Percentiles rank a stretch among this genome's conserved stretches.
phyloP scores from a whole-genome alignment of 306 rosid genomes.

The Begonia fuchsioides region DNA sequence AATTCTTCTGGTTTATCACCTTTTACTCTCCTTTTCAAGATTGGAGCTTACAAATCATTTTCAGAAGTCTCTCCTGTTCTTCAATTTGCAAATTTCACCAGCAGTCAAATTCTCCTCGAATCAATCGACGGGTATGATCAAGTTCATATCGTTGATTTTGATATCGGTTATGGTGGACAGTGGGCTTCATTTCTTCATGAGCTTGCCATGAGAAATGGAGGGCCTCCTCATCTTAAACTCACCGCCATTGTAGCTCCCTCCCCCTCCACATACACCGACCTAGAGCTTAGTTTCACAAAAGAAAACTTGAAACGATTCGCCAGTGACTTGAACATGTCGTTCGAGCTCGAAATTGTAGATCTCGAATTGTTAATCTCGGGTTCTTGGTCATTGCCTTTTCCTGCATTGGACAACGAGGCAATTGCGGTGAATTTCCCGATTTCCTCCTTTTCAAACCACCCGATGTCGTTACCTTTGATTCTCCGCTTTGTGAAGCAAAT shows the following conservation, averaged over 20 bases:
- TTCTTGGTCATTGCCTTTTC: conserved; percentile 17
- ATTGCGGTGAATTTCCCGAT: conserved; percentile 31
- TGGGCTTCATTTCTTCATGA: conserved; percentile 43
- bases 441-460: conserved; percentile 22
- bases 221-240: conserved; percentile 20
- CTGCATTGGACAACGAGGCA: conserved; percentile 17
- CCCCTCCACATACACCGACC: conserved; percentile 15
- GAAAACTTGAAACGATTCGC: conserved; percentile 32
- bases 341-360: conserved; percentile 30
- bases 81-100: conserved; percentile 35
- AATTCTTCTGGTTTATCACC: conserved; percentile 21
- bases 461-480: conserved; percentile 21
- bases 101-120: conserved; percentile 33
- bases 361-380: conserved; percentile 21
- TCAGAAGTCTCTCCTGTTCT: conserved; percentile 30
- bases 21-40: conserved; percentile 31
- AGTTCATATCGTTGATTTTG: conserved; percentile 34
- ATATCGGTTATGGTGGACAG: conserved; percentile 35
- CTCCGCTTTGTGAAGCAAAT: conserved; percentile 29
- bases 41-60: conserved; percentile 36
- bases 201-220: conserved; percentile 19
- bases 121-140: conserved; percentile 12
- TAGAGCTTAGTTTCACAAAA: conserved; percentile 25
- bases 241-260: conserved; percentile 30
- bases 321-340: conserved; percentile 19